Evolutionary conservation across 352 stramenopile genomes (phyloP).

Genomic region (Globisporangium iwayamae): DNA sequence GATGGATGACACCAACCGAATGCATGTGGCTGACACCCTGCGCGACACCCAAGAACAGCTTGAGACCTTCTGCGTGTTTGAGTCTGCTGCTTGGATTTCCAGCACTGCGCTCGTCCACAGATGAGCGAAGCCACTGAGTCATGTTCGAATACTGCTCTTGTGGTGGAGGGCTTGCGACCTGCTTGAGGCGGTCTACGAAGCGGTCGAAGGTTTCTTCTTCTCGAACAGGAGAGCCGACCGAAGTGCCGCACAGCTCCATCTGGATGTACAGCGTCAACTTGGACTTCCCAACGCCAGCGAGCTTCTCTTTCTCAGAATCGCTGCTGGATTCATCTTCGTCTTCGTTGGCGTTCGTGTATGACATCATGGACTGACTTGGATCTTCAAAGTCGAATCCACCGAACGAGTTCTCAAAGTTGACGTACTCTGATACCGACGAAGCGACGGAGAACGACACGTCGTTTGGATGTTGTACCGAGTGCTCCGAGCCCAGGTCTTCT

Average conservation of each 20-base stretch:
- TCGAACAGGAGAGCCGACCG: constrained; percentile 8
- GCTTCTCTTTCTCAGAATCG: constrained; percentile 11
- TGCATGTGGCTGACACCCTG: constrained; percentile 78
- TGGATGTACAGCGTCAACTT: constrained; percentile 75
- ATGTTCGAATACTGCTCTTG: constrained; percentile 56
- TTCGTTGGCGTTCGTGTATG: constrained; percentile 13
- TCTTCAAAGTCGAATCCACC: constrained; percentile 63
- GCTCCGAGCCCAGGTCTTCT: neutral
- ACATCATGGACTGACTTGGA: constrained; percentile 32
- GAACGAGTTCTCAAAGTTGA: constrained; percentile 56
- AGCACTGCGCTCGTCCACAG: constrained; percentile 40
- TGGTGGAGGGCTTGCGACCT: neutral
- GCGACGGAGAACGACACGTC: constrained; percentile 45
- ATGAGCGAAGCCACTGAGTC: constrained; percentile 66
- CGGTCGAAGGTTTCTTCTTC: constrained; percentile 43
- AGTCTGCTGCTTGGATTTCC: constrained; percentile 7
- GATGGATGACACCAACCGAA: constrained; percentile 63
- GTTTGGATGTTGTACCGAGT: neutral
- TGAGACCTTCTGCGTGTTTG: constrained; percentile 57
- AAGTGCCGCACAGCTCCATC: constrained; percentile 62
- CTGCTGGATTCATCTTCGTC: constrained; percentile 11
- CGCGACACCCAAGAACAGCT: constrained; percentile 59
- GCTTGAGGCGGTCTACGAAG: constrained; percentile 39
- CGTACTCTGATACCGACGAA: constrained; percentile 41
- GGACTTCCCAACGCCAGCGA: constrained; percentile 23